Conservation (phyloP, 139 green algal genomes). For the Auxenochlorella pyrenoidosa region DNA sequence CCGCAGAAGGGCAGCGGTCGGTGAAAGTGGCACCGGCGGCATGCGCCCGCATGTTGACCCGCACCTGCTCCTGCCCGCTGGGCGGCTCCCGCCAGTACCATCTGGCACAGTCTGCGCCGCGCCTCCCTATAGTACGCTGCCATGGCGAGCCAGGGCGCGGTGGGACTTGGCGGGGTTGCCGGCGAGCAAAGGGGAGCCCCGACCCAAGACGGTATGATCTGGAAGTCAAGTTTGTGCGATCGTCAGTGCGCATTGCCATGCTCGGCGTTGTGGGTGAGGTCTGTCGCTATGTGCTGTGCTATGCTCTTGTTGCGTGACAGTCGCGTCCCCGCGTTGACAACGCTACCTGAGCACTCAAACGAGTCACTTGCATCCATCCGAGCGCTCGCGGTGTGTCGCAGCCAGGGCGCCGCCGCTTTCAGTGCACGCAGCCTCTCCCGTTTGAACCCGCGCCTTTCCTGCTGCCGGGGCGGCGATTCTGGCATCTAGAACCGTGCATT, state of each 20-base stretch:
- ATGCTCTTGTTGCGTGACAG: too few relatives aligned
- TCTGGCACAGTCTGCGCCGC: not conserved
- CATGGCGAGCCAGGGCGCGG: slow-evolving; percentile 3
- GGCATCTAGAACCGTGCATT: not conserved
- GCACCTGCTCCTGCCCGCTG: not conserved
- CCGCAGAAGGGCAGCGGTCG: not conserved
- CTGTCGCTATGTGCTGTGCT: too few relatives aligned
- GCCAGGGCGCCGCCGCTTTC: not conserved
- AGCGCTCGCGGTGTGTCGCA: too few relatives aligned
- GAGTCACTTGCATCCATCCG: too few relatives aligned
- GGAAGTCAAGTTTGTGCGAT: too few relatives aligned
- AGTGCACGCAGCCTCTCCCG: not conserved
- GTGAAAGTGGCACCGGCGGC: not conserved
- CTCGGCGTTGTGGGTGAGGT: too few relatives aligned
- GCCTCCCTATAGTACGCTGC: slow-evolving; percentile 11
- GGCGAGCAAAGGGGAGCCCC: too few relatives aligned
- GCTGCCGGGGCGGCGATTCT: too few relatives aligned
- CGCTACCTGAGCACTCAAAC: too few relatives aligned
- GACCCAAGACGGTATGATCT: too few relatives aligned
- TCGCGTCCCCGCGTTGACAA: too few relatives aligned
- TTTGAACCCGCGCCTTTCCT: not conserved
- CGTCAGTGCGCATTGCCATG: too few relatives aligned
- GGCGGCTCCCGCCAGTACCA: not conserved
- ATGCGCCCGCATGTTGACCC: not conserved
- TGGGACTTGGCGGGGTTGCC: not conserved